Base-by-base conservation (phyloP, 208 protist genomes). In the Acanthamoeba polyphaga region DNA sequence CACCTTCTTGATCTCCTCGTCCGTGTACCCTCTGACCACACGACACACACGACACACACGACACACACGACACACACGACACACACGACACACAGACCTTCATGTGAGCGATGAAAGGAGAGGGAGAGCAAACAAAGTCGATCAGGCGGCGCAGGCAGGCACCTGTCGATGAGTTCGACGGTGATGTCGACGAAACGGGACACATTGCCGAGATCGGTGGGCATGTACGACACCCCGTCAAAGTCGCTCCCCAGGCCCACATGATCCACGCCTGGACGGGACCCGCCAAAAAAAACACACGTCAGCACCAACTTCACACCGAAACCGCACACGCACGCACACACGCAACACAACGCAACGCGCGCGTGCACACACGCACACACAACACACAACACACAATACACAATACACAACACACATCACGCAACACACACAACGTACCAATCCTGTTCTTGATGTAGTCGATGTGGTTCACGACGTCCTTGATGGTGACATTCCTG, bases 401-500 rank as follows among this genome's bases (percentile, higher is more conserved):
- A n/a, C n/a, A n/a, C n/a, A n/a, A n/a, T n/a, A n/a, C n/a, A n/a
- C n/a, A n/a, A n/a, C n/a, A n/a, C n/a, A n/a, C n/a, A n/a, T n/a
- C n/a, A n/a, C 38, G 27, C 60, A 1, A 74, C 13, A 32, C 34
- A 76, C n/a, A 29, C 51, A 0, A 55, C 51, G 15, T 91, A 66
- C 84, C 53, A 2, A 91, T 82, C 22, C 72, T 32, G 80, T 88
- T 88, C 80, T 88, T 88, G 80, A 88, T 88, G 80, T 88, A 64
- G 53, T 80, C 88, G 24, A 93, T 93, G 62, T 93, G 88, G 62
- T 93, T 53, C n/a, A 62, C 88, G 43, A 93, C 88, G 46, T 93
- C 34, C 43, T 55, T 82, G 46, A 93, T 22, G 60, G 88, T 76
- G 34, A 62, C 88, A 17, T 91, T 64, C 34, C 49, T 32, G 15